Percentiles rank a stretch among this genome's conserved stretches.
Evolutionary conservation across 2,329 filamentous ascomycete genomes (phyloP).

Genomic region (Cryphonectria carpinicola): DNA sequence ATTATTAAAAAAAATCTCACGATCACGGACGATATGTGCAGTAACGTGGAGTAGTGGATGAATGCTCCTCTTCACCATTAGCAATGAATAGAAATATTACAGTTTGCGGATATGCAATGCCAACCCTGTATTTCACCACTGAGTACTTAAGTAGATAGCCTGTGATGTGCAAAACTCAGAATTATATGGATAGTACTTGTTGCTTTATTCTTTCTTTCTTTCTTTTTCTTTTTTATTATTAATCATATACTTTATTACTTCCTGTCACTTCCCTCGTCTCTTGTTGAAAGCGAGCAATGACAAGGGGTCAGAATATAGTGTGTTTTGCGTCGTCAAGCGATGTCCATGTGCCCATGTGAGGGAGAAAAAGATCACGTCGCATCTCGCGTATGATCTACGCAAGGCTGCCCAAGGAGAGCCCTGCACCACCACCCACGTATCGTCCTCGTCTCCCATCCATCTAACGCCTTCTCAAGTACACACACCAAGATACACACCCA

Average conservation of each 20-base stretch:
- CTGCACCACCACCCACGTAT: neutral
- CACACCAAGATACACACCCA: neutral
- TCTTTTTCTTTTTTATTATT: neutral
- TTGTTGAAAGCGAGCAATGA: neutral
- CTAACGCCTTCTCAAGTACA: neutral
- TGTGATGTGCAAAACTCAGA: neutral
- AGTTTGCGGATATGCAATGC: no score
- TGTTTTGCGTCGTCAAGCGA: neutral
- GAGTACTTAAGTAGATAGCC: no score
- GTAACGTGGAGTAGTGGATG: neutral
- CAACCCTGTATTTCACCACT: neutral
- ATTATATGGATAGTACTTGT: neutral
- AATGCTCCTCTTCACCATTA: neutral
- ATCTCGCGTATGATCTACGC: slow-evolving; percentile 4
- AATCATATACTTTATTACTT: neutral
- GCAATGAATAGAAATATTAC: neutral
- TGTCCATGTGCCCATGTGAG: neutral
- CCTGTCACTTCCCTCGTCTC: neutral
- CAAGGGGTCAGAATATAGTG: neutral
- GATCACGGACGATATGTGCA: neutral
- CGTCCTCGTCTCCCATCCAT: neutral
- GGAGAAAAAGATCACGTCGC: neutral
- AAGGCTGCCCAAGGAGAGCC: neutral
- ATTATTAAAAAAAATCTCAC: no score
- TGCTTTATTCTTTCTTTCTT: neutral